A percentile compares a stretch with the other conserved stretches of the same genome.
These are phyloP conservation scores for Arachnopeziza araneosa DNA, from an alignment of 2,329 filamentous ascomycete genomes.

Conservation along the genomic window DNA sequence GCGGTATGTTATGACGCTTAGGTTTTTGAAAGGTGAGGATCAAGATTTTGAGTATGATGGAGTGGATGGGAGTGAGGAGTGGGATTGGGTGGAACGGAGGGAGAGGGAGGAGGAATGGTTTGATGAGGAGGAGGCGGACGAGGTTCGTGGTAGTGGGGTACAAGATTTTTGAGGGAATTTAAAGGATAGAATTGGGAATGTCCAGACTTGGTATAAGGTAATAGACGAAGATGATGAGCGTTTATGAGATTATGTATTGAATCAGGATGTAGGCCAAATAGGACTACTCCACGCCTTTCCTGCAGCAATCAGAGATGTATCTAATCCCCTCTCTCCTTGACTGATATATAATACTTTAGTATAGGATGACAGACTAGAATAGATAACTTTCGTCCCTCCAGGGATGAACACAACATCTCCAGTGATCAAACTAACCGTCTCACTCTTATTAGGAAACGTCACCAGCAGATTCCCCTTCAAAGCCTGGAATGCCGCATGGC, in stretches of 20 bases:
- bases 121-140: constrained; percentile 32
- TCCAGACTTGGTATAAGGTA: no score
- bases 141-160: constrained; percentile 17
- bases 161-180: constrained; percentile 1
- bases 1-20: constrained; percentile 31
- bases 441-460: constrained; percentile 25
- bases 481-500: constrained; percentile 36
- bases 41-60: constrained; percentile 30
- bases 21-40: constrained; percentile 31
- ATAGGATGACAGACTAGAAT: constrained; percentile 28
- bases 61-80: constrained; percentile 30
- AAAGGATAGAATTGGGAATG: not conserved
- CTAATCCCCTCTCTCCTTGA: constrained; percentile 14
- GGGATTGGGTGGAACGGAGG: constrained; percentile 28
- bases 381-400: constrained; percentile 29
- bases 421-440: constrained; percentile 26
- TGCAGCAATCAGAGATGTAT: constrained; percentile 14
- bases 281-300: constrained; percentile 13
- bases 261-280: constrained; percentile 14
- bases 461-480: constrained; percentile 34
- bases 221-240: no score
- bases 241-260: not conserved
- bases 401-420: constrained; percentile 38
- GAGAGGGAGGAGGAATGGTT: constrained; percentile 32
- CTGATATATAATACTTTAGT: constrained; percentile 18